These are phyloP conservation scores for Melaleuca quinquenervia DNA, from an alignment of 345 rosid species.

Conservation along the genomic window DNA sequence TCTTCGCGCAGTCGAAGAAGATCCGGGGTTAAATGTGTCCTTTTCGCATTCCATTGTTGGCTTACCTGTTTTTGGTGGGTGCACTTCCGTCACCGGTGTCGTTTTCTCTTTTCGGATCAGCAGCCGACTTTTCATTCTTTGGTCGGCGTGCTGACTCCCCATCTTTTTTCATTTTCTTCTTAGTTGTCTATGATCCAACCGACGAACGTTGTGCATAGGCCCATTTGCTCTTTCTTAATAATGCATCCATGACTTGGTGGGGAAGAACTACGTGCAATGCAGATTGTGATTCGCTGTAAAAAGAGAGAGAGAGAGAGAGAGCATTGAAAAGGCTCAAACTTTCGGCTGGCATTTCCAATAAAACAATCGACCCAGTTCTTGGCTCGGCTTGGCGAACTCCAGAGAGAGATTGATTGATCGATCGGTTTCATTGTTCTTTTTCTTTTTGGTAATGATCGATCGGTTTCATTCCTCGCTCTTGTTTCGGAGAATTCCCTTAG, in stretches of 20 bases:
- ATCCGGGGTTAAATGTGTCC: not conserved
- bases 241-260: not conserved
- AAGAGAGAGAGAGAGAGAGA: not conserved
- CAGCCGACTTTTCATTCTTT: slow-evolving; percentile 34
- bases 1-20: not conserved
- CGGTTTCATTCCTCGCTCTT: slow-evolving; percentile 1
- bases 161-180: not conserved
- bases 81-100: slow-evolving; percentile 12
- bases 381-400: not conserved
- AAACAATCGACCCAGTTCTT: not conserved
- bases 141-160: slow-evolving; percentile 22
- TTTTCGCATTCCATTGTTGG: not conserved
- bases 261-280: slow-evolving; percentile 30
- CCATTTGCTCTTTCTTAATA: not conserved
- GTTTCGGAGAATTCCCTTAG: slow-evolving; percentile 5
- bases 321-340: slow-evolving; percentile 3
- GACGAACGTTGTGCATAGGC: not conserved
- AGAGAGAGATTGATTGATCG: not conserved
- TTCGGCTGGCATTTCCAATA: slow-evolving; percentile 3
- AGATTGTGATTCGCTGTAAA: not conserved
- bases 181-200: not conserved
- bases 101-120: slow-evolving; percentile 6
- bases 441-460: too few species aligned
- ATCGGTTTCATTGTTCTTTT: too few species aligned
- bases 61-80: not conserved